phyloP scores from a whole-genome alignment of 139 green algal species.

The Micromonas commoda region DNA sequence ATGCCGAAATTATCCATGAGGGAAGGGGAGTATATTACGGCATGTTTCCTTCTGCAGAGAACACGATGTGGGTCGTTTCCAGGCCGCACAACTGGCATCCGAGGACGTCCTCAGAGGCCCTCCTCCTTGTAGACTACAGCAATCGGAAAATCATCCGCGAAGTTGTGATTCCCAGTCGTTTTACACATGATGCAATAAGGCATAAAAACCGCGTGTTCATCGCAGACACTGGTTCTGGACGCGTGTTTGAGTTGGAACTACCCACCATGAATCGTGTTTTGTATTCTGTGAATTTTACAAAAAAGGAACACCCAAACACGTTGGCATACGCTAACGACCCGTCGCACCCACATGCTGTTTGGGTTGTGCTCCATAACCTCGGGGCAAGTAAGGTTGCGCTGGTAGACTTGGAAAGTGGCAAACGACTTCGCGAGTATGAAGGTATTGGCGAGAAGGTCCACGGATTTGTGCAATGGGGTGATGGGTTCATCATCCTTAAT shows the following conservation, averaged over 20 bases:
- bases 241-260: background rate
- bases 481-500: background rate
- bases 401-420: background rate
- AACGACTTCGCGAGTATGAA: background rate
- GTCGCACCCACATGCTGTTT: background rate
- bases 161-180: background rate
- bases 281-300: background rate
- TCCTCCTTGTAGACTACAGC: background rate
- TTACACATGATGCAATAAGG: background rate
- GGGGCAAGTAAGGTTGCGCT: background rate
- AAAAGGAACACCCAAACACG: background rate
- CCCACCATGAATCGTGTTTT: background rate
- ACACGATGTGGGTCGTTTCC: background rate
- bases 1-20: background rate
- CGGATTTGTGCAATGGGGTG: background rate
- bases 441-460: background rate
- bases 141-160: background rate
- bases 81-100: background rate
- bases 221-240: background rate
- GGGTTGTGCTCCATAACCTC: background rate
- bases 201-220: background rate
- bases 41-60: background rate
- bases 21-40: background rate
- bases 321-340: background rate
- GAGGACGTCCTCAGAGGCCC: background rate